phyloP scores from a whole-genome alignment of 2,329 filamentous ascomycete genomes.

The Aspergillus chevalieri region DNA sequence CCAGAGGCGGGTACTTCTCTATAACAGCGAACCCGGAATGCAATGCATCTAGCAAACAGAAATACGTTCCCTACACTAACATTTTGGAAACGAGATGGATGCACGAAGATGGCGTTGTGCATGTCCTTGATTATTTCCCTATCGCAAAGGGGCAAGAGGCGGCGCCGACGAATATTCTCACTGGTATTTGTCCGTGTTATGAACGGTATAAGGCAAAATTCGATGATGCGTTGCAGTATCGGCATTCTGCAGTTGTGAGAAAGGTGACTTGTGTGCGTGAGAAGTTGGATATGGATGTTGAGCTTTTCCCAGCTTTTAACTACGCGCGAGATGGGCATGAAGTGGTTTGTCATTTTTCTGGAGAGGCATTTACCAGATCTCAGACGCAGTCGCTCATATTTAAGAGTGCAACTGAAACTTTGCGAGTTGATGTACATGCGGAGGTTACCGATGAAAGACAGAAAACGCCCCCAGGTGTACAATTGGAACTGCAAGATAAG shows the following conservation, averaged over 20 bases:
- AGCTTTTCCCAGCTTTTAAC: constrained; percentile 67
- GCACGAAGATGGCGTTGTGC: constrained; percentile 66
- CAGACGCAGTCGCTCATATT: constrained; percentile 59
- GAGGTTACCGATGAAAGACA: too few relatives aligned
- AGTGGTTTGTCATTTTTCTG: constrained; percentile 16
- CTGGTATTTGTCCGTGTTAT: constrained; percentile 29
- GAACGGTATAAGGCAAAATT: constrained; percentile 30
- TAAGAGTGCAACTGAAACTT: constrained; percentile 46
- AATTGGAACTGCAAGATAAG: too few relatives aligned
- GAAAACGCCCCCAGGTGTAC: too few relatives aligned
- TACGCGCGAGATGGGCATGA: constrained; percentile 60
- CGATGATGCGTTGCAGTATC: constrained; percentile 46
- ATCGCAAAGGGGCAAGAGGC: constrained; percentile 55
- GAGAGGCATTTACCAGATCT: constrained; percentile 33
- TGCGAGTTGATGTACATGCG: too few relatives aligned
- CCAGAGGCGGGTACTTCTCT: constrained; percentile 68
- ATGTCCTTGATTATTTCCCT: constrained; percentile 72
- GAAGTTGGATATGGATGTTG: constrained; percentile 57
- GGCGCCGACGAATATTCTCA: constrained; percentile 22
- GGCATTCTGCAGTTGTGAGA: constrained; percentile 50
- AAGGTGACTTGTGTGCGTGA: constrained; percentile 68
- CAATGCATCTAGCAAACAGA: constrained; percentile 63
- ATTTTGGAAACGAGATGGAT: constrained; percentile 74
- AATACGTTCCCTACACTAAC: constrained; percentile 69
- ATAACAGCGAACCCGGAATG: constrained; percentile 41